Evolutionary conservation across 805 yeast genomes (phyloP), one percentile per base, ranked within the genome.

Genomic region (Candida succiphila): DNA sequence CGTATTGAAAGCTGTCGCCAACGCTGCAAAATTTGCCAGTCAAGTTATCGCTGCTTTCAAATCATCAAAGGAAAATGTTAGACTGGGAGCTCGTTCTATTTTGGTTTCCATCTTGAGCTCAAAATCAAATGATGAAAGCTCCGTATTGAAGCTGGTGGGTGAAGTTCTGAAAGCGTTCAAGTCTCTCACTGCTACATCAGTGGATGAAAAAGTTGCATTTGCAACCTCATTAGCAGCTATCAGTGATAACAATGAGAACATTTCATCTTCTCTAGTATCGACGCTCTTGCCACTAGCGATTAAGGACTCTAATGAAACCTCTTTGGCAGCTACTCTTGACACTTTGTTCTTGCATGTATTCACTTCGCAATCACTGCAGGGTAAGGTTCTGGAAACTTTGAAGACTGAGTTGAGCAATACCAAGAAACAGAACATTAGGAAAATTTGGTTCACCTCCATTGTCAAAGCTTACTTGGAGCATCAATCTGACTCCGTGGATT

Each of bases 281-380:
- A 5, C 17, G 7, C 7, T 79, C 4, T 41, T 66, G 2, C 64
- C 79, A 2, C 56, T 76, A n/a, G 61, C 80, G 4, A 34, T 70
- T 0, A 87, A 83, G 44, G 97, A 89, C 46, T 72, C 75, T 30
- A 84, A 86, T 44, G 97, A 89, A 48, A 14, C 41, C 1, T 72
- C 83, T 1, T 60, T 87, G 26, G 37, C 58, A 3, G 58, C 63
- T 4, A 59, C 75, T 37, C 59, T 79, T 6, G 51, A 56, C 7
- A 68, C 80, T 0, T 66, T 75, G 34, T 63, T 75, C 26, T 39
- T 60, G 17, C 38, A 43, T 2, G 38, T n/a, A 39, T 44, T n/a
- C 34, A 40, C 15, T 27, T 46, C 45, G 2, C 53, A 48, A 1
- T 25, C 34, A 5, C 41, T 43, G 3, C 42, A 55, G 19, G 37